Base-by-base conservation (phyloP, 306 rosid species). In the Mucuna pruriens region DNA sequence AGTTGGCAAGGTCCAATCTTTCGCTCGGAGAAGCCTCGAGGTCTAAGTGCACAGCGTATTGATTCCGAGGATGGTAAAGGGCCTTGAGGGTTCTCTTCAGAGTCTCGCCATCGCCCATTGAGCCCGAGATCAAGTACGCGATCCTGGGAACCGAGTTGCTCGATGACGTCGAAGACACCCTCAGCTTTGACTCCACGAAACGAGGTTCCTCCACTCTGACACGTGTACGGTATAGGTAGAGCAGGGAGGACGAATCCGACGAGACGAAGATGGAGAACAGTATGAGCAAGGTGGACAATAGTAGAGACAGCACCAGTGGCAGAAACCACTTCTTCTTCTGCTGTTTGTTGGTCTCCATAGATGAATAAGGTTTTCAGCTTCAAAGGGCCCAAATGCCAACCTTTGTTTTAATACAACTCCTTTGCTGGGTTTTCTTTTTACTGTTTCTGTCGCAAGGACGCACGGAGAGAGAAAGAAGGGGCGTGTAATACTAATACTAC, bases 51-150 rank as follows among this genome's bases (percentile, higher is more conserved):
- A 87, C 90, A 3, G 64, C 90, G 17, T 87, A 87, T 7, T 87
- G 86, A n/a, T 87, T 87, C 8, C 85, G 44, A 0, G 90, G 90
- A 82, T 87, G 90, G 75, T 82, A 87, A 46, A 87, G 86, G 23
- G 90, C 88, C 46, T 78, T 82, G 1, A 87, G 88, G 19, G 88
- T 87, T 5, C 90, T 78, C 80, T 75, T 84, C 12, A 87, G 65
- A 13, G 52, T 84, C 1, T 78, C 75, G 0, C 90, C 84, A 20
- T 87, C 90, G 2, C 90, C 90, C n/a, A 45, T 39, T 74, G 90
- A 87, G 0, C 90, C 90, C 0, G 90, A 87, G 73, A 87, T 87
- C 84, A 84, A 66, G 86, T 87, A 87, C 2, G 90, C 90, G 72
- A 87, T 78, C 79, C 83, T 78, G 8, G 90, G 90, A 38, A 84